Evolutionary conservation across 2,329 filamentous ascomycete genomes (phyloP).

Genomic region (Dothidotthia symphoricarpi): DNA sequence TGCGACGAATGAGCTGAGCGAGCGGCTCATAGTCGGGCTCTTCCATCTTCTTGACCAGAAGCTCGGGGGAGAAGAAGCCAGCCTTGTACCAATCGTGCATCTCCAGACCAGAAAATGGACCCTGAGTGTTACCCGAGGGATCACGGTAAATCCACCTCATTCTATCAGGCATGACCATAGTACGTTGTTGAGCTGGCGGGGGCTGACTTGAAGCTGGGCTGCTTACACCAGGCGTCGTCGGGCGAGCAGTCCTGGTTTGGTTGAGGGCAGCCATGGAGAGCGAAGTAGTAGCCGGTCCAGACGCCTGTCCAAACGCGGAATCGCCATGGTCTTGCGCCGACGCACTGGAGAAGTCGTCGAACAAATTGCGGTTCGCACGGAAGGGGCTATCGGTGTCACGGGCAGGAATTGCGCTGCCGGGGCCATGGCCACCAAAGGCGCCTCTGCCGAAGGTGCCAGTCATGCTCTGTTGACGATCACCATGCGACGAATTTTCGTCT

Average conservation of each 20-base stretch:
- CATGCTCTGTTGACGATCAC: slow-evolving; percentile 45
- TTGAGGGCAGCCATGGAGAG: slow-evolving; percentile 35
- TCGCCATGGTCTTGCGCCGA: slow-evolving; percentile 28
- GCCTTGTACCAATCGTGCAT: slow-evolving; percentile 99
- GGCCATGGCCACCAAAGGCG: slow-evolving; percentile 48
- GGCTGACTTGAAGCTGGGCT: slow-evolving; percentile 65
- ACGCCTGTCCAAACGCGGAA: slow-evolving; percentile 24
- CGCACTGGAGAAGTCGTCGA: slow-evolving; percentile 40
- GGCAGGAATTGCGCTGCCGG: slow-evolving; percentile 26
- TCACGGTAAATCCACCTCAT: slow-evolving; percentile 99
- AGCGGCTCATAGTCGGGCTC: slow-evolving; percentile 92
- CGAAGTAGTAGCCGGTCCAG: slow-evolving; percentile 28
- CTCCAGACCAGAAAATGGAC: slow-evolving; percentile 91
- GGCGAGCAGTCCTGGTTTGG: slow-evolving; percentile 35
- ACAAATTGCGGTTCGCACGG: slow-evolving; percentile 38
- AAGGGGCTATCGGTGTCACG: slow-evolving; percentile 45
- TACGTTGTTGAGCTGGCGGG: slow-evolving; percentile 67
- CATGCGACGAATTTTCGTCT: slow-evolving; percentile 55
- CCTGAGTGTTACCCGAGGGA: slow-evolving; percentile 86
- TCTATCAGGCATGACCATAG: slow-evolving; percentile 98
- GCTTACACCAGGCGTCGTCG: slow-evolving; percentile 39
- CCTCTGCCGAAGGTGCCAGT: slow-evolving; percentile 67
- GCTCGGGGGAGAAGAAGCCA: slow-evolving; percentile 91
- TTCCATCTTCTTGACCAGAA: slow-evolving; percentile 92
- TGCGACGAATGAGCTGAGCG: slow-evolving; percentile 89